Percentiles rank a stretch among this genome's conserved stretches.
Evolutionary conservation across 148 eudicot species (phyloP).

Genomic region (Nyssa sinensis): DNA sequence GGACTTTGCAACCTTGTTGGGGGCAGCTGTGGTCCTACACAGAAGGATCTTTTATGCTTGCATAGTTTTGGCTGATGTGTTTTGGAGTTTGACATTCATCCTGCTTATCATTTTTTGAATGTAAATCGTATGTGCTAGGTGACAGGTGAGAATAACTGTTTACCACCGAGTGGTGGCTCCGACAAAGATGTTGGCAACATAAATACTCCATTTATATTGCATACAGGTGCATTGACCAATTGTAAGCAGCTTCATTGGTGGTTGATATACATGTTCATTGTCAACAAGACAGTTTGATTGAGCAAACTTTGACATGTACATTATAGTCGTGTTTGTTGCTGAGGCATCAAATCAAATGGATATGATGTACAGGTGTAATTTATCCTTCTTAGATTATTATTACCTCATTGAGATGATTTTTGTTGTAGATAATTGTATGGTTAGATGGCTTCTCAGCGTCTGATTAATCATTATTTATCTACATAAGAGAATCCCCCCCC

Average conservation of each 20-base stretch:
- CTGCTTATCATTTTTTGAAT: not conserved
- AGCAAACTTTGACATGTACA: not conserved
- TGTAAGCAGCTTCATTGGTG: not conserved
- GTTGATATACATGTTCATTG: not conserved
- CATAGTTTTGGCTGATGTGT: not conserved
- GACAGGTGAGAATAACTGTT: too few relatives aligned
- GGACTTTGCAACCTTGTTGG: not conserved
- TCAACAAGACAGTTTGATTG: not conserved
- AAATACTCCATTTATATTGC: not conserved
- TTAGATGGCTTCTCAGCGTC: too few relatives aligned
- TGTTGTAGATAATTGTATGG: too few relatives aligned
- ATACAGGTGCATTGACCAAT: not conserved
- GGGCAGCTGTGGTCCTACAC: not conserved
- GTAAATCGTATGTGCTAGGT: not conserved
- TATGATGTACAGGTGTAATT: too few relatives aligned
- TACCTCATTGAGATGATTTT: too few relatives aligned
- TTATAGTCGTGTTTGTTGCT: too few relatives aligned
- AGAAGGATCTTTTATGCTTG: not conserved
- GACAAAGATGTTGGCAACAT: too few relatives aligned
- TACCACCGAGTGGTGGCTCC: too few relatives aligned
- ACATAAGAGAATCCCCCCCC: too few relatives aligned
- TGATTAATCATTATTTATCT: too few relatives aligned
- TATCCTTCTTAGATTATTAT: too few relatives aligned
- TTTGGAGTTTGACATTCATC: not conserved
- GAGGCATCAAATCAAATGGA: too few relatives aligned